phyloP scores from a whole-genome alignment of 1,139 yeast genomes.

The Blastobotrys malaysiensis region DNA sequence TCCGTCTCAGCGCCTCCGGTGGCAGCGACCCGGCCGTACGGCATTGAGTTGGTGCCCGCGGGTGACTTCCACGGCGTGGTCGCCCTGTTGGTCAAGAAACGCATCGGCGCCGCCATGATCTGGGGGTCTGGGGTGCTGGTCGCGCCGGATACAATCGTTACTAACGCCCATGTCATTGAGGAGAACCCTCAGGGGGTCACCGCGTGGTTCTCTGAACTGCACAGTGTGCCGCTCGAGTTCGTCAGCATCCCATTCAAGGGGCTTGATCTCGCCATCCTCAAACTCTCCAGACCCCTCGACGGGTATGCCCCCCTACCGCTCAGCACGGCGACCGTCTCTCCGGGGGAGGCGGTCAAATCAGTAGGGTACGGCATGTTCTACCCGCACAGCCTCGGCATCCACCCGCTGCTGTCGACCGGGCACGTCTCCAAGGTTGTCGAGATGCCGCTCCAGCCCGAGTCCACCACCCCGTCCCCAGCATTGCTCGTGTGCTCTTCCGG shows the following conservation, averaged over 20 bases:
- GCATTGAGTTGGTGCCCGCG: too few species aligned
- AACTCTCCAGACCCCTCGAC: slow-evolving; percentile 13
- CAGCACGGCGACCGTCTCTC: slow-evolving; percentile 4
- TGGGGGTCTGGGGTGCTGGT: slow-evolving; percentile 49
- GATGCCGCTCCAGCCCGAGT: slow-evolving; percentile 17
- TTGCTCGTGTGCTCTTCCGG: slow-evolving; percentile 52
- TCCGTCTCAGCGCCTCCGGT: background rate
- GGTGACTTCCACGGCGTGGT: slow-evolving; percentile 19
- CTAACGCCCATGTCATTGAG: slow-evolving; percentile 43
- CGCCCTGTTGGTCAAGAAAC: slow-evolving; percentile 19
- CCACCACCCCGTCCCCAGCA: slow-evolving; percentile 24
- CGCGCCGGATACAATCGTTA: slow-evolving; percentile 33
- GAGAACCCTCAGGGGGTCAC: slow-evolving; percentile 19
- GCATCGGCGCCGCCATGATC: slow-evolving; percentile 21
- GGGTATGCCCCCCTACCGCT: slow-evolving; percentile 10
- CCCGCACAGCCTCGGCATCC: slow-evolving; percentile 22
- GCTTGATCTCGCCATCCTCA: slow-evolving; percentile 35
- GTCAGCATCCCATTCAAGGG: slow-evolving; percentile 31
- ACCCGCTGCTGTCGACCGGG: slow-evolving; percentile 47
- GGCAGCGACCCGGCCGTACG: too few species aligned
- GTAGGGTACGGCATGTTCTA: slow-evolving; percentile 56
- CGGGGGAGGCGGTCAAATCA: slow-evolving; percentile 42
- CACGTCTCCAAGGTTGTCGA: slow-evolving; percentile 34
- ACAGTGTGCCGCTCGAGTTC: slow-evolving; percentile 8
- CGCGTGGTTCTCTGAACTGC: slow-evolving; percentile 24